Evolutionary conservation across 2,329 filamentous ascomycete species (phyloP), one percentile per base, ranked within the genome.

Genomic region (Colletotrichum spinosum): DNA sequence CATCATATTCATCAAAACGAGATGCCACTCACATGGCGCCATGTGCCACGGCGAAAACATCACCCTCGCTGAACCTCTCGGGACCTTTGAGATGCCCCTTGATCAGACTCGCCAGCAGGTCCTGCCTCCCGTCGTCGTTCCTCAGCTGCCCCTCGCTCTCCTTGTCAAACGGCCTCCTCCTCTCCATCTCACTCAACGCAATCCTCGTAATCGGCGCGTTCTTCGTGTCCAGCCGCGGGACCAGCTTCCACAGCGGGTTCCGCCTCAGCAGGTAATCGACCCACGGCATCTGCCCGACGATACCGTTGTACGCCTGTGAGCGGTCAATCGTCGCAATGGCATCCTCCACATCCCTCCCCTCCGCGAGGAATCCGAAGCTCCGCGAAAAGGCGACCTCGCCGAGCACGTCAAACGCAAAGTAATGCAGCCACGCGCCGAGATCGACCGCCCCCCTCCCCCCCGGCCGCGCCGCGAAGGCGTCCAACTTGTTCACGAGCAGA

Each of bases 1-100:
- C 12, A 10, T 17, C 12, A 25, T 5, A 25, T n/a, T 54, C n/a
- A 45, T 25, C 7, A n/a, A 11, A 10, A 8, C 12, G 6, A 34
- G n/a, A 10, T 11, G 34, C 11, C 11, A 74, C 81, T 77, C 69
- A 84, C 83, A 86, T 86, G 1, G 85, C 84, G 9, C 84, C 84
- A 65, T 87, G 84, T 4, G 84, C 82, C 6, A 87, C 83, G 8
- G 85, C 83, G 74, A 87, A 86, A 4, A 87, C 83, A 65, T 87
- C 84, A 0, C 82, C 84, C 68, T 84, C 81, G 8, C 75, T 69
- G 64, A 87, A 86, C 51, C 72, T 77, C 17, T 79, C 74, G 2
- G 81, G 80, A 35, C 83, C 80, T 71, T 84, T 84, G 37, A 85
- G 71, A 67, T 86, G 84, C 0, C 84, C 83, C 71, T 80, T 79